Evolutionary conservation across 371 early-diverging fungal species (phyloP).

Genomic region (Apophysomyces trapeziformis): DNA sequence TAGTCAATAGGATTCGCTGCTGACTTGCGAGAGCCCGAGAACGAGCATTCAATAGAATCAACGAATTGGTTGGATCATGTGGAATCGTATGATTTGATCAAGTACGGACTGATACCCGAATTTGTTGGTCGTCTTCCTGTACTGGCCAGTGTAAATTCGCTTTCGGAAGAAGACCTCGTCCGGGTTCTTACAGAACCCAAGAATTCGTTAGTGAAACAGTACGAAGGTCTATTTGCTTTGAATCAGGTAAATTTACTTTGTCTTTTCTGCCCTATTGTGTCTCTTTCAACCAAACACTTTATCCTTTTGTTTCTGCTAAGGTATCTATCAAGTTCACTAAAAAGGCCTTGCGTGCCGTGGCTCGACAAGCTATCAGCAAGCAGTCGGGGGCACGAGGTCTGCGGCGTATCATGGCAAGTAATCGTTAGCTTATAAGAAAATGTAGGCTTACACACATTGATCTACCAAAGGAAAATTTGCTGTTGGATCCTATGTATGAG

Average conservation of each 20-base stretch:
- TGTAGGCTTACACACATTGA: background rate
- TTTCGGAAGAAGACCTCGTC: conserved; percentile 65
- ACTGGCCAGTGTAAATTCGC: conserved; percentile 67
- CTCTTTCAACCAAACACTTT: too few relatives aligned
- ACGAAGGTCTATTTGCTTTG: conserved; percentile 66
- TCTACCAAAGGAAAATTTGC: conserved; percentile 53
- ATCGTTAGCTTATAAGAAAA: background rate
- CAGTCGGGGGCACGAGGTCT: conserved; percentile 85
- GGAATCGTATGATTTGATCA: conserved; percentile 76
- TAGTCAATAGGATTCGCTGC: conserved; percentile 69
- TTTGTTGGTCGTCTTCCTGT: conserved; percentile 85
- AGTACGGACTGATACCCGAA: conserved; percentile 85
- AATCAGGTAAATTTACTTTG: conserved; percentile 43
- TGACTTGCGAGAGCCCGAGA: conserved; percentile 1
- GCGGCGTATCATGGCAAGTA: conserved; percentile 70
- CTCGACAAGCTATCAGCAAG: conserved; percentile 69
- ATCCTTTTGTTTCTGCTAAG: conserved; percentile 12
- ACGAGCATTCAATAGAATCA: background rate
- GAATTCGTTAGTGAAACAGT: conserved; percentile 79
- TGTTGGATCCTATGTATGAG: conserved; percentile 78
- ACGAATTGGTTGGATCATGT: conserved; percentile 56
- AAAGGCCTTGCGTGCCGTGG: conserved; percentile 66
- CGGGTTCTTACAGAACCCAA: conserved; percentile 78
- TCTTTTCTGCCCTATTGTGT: background rate
- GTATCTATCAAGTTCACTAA: conserved; percentile 69